These are phyloP conservation scores for Pyrenopolyporus hunteri DNA, from an alignment of 495 filamentous ascomycete species.

Conservation along the genomic window DNA sequence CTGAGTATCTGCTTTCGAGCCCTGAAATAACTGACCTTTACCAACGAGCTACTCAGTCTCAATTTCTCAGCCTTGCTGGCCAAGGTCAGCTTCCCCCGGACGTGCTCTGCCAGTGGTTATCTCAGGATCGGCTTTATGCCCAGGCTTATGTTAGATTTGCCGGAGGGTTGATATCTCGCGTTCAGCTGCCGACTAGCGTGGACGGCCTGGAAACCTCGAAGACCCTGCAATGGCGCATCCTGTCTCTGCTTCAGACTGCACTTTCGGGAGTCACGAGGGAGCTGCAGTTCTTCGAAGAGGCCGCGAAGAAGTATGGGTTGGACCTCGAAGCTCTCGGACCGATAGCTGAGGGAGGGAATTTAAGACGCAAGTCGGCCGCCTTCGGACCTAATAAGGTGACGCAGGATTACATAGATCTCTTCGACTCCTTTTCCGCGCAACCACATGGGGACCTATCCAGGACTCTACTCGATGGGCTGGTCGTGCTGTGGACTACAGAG, in stretches of 20 bases:
- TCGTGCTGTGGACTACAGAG: conserved; percentile 79
- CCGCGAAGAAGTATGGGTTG: conserved; percentile 65
- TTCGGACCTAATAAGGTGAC: conserved; percentile 41
- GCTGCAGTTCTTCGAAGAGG: conserved; percentile 70
- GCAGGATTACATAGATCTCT: conserved; percentile 46
- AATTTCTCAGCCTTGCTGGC: conserved; percentile 72
- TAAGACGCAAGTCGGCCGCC: conserved; percentile 20
- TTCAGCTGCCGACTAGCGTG: conserved; percentile 58
- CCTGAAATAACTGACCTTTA: conserved; percentile 44
- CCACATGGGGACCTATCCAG: conserved; percentile 29
- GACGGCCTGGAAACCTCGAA: conserved; percentile 42
- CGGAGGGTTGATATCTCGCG: conserved; percentile 67
- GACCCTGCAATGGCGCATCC: conserved; percentile 55
- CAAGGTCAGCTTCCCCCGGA: conserved; percentile 63
- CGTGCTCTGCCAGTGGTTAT: conserved; percentile 69
- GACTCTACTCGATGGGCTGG: conserved; percentile 64
- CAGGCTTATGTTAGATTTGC: conserved; percentile 75
- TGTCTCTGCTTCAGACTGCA: conserved; percentile 65
- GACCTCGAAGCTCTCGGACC: conserved; percentile 52
- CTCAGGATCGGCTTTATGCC: conserved; percentile 77
- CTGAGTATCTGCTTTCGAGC: conserved; percentile 57
- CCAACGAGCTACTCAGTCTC: conserved; percentile 64
- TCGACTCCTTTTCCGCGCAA: conserved; percentile 36
- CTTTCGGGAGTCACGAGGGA: conserved; percentile 71
- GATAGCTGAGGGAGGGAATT: conserved; percentile 36